Evolutionary conservation across 441 rosid genomes (phyloP), one percentile per base, ranked within the genome.

Genomic region (Geranium incanum): DNA sequence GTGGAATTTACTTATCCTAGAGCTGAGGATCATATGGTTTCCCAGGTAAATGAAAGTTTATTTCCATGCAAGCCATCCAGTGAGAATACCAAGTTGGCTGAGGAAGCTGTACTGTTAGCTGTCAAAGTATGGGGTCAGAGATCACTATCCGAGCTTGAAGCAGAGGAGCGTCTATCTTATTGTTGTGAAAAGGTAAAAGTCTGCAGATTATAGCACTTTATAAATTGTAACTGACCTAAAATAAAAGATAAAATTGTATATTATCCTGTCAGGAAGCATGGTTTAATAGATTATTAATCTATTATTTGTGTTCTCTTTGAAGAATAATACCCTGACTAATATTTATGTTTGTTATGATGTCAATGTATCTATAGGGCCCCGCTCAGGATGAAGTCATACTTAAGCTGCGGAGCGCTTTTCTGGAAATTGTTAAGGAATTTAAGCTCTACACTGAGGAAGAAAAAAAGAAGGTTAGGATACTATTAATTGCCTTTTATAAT

Each of bases 151-250:
- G 99, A 90, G 86, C 95, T 94, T 66, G 97, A 89, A 86, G 96
- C 97, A 59, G 99, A 94, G 83, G 99, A 94, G 77, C 88, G 89
- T 70, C 79, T 94, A 70, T 94, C 99, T 66, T 94, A 94, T 78
- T 90, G 89, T 78, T 94, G 97, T 82, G 99, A 94, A 83, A 94
- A 90, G 95, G 99, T 94, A 73, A 77, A 72, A 60, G 68, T 62
- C 36, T 19, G 36, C 36, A 5, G 66, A 62, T 18, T 5, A 4
- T 15, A 62, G 57, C 57, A 50, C 8, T 59, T 59, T 19, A 11
- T 59, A 59, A 59, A 55, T 59, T 59, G 7, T 59, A 19, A 6
- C 33, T 6, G 64, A 59, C 21, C 64, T 11, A 59, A 59, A 59
- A 59, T 59, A 59, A 5, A 18, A 59, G 33, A 18, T 59, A 50